Base-by-base conservation (phyloP, 148 eudicot species). In the Tetragonia tetragonoides region DNA sequence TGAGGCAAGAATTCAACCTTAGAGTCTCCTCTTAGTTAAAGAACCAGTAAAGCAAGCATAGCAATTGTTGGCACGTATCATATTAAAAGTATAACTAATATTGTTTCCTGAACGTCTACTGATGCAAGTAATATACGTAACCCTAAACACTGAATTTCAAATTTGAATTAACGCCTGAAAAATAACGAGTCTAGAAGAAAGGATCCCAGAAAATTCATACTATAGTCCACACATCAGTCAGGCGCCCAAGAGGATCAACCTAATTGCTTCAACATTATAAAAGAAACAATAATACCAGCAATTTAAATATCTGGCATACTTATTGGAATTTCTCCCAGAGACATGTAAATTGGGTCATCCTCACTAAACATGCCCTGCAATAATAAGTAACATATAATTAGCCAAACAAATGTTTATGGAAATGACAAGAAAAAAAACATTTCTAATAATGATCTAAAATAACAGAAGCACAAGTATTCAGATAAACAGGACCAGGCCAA, bases 311-410 rank as follows among this genome's bases (percentile, higher is more conserved):
- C 81, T 72, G 87, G 84, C 94, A 83, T 93, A 95, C 97, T 91
- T 87, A 93, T 77, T 84, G 97, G 99, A 81, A 95, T 93, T 82
- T 93, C 97, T 79, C 90, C 98, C 77, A 92, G 79, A 68, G 97
- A 88, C 98, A 89, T 94, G 80, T 94, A 90, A 78, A 93, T 90
- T 74, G 93, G 86, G 73, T 94, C 97, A 75, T 94, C 98, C 72
- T 94, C 97, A 66, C 85, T 88, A 75, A 94, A 93, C 68, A 92
- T 89, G n/a, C 82, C 97, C 97, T 94, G 93, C 85, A 85, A 83
- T 38, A 66, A 76, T 23, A 73, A 81, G 65, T 60, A 68, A 53
- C 11, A 41, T 78, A 47, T 18, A 57, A 68, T 73, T 54, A 80
- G 62, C 54, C 77, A 49, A 78, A 47, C 56, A 76, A 51, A 59